A percentile compares a stretch with the other conserved stretches of the same genome.
Evolutionary conservation across 805 yeast species (phyloP).

Genomic region (Spathaspora sp.): DNA sequence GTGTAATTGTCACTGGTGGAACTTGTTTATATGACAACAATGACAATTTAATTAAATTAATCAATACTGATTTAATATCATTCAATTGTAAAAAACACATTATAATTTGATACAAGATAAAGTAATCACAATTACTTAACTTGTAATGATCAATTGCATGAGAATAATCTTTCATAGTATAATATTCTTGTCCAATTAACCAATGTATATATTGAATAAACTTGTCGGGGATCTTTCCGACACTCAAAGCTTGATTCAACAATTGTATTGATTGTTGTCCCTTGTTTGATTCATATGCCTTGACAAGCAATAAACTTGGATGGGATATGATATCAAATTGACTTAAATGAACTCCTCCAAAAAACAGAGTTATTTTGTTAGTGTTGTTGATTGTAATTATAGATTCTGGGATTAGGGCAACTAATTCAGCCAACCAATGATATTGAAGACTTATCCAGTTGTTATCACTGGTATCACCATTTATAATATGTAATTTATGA

Average conservation of each 20-base stretch:
- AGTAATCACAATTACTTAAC: background rate
- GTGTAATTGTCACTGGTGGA: background rate
- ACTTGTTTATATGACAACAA: background rate
- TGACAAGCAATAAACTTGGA: slow-evolving; percentile 25
- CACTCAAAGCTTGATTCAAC: slow-evolving; percentile 15
- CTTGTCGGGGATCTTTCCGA: too few relatives aligned
- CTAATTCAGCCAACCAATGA: slow-evolving; percentile 60
- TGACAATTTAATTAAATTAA: slow-evolving; percentile 1
- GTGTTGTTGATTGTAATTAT: slow-evolving; percentile 16
- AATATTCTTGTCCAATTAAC: slow-evolving; percentile 50
- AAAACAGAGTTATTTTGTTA: slow-evolving; percentile 13
- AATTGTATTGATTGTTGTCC: slow-evolving; percentile 23
- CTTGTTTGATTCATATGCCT: slow-evolving; percentile 21
- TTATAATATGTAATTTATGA: slow-evolving; percentile 61
- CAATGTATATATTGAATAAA: slow-evolving; percentile 33
- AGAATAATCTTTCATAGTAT: slow-evolving; percentile 7
- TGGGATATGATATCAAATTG: slow-evolving; percentile 24
- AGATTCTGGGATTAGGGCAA: slow-evolving; percentile 46
- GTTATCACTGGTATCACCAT: slow-evolving; percentile 24
- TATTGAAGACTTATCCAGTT: slow-evolving; percentile 65
- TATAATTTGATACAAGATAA: background rate
- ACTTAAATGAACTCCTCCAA: slow-evolving; percentile 31
- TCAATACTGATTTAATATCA: background rate
- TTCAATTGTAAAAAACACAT: background rate
- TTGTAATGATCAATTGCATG: slow-evolving; percentile 14